Evolutionary conservation across 2,329 filamentous ascomycete species (phyloP).

Genomic region (Gnomoniopsis sp.): DNA sequence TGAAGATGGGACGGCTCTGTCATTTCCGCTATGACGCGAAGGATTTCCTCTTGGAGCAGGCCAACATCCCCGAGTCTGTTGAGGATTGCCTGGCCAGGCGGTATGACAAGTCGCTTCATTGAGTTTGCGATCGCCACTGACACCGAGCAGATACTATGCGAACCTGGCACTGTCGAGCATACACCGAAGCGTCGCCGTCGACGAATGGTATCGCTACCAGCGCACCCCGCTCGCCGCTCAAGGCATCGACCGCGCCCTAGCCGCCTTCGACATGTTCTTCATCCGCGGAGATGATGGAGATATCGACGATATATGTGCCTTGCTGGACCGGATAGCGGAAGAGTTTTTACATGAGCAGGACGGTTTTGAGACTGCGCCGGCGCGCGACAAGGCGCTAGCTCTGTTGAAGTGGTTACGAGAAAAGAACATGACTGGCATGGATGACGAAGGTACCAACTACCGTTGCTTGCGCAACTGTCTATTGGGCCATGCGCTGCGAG

Average conservation of each 20-base stretch:
- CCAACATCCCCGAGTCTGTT: slow-evolving; percentile 51
- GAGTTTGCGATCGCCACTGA: slow-evolving; percentile 4
- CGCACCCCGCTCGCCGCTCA: slow-evolving; percentile 27
- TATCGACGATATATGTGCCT: slow-evolving; percentile 62
- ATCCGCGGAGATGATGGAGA: slow-evolving; percentile 69
- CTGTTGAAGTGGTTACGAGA: slow-evolving; percentile 68
- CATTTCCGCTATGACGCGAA: slow-evolving; percentile 82
- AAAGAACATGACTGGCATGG: slow-evolving; percentile 67
- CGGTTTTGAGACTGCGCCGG: slow-evolving; percentile 52
- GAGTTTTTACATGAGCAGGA: slow-evolving; percentile 52
- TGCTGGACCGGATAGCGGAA: slow-evolving; percentile 61
- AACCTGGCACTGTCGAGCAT: slow-evolving; percentile 73
- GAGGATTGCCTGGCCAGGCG: slow-evolving; percentile 77
- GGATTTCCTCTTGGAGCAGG: slow-evolving; percentile 72
- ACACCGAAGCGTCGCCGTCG: slow-evolving; percentile 74
- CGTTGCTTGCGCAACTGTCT: slow-evolving; percentile 83
- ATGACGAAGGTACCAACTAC: slow-evolving; percentile 64
- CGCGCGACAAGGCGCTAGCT: slow-evolving; percentile 63
- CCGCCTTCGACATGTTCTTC: slow-evolving; percentile 87
- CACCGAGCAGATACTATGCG: slow-evolving; percentile 67
- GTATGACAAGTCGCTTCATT: slow-evolving; percentile 27
- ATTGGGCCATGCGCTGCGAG: slow-evolving; percentile 75
- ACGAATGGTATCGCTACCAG: slow-evolving; percentile 66
- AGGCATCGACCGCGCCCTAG: slow-evolving; percentile 68
- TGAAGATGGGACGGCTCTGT: slow-evolving; percentile 68